Base-by-base conservation (phyloP, 441 rosid species). In the Erysimum cheiri region DNA sequence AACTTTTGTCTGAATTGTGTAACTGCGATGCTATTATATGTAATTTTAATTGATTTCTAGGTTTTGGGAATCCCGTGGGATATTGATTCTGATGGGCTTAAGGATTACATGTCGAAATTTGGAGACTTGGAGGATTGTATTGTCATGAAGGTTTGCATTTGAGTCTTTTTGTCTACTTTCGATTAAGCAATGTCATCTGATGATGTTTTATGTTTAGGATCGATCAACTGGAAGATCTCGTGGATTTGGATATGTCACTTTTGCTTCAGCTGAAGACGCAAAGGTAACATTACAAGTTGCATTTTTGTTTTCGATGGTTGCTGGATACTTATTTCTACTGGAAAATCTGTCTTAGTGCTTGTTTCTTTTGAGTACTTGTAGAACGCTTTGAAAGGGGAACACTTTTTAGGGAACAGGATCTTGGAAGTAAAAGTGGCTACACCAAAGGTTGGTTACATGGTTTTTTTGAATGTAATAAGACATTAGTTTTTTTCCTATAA, bases 61-160 rank as follows among this genome's bases (percentile, higher is more conserved):
- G 96, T 94, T 74, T 72, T 94, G 83, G 97, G 97, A 31, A 94
- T 91, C 76, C 97, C 98, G 0, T 91, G 97, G 97, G 98, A 94
- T 49, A 87, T 94, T 48, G 96, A 89, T 66, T 88, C 98, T 1
- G 91, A 90, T 35, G 99, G 99, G 55, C 83, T 94, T 80, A 85
- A 85, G 78, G 97, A 92, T 50, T 94, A 92, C 75, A 94, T 94
- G 99, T 76, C 71, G 59, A 94, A 92, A 77, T 94, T 87, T 70
- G 97, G 97, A 40, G 96, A 91, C 8, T 78, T 94, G 78, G 97
- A 91, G 78, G 97, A 93, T 80, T 93, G 97, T 71, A 87, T 91
- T 64, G 98, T 94, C 62, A 90, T 90, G 96, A 94, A 94, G 97
- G 98, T 93, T 78, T 28, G 67, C 53, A 12, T 66, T 56, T 32